Evolutionary conservation across 345 rosid genomes (phyloP).

Genomic region (Lumnitzera racemosa): DNA sequence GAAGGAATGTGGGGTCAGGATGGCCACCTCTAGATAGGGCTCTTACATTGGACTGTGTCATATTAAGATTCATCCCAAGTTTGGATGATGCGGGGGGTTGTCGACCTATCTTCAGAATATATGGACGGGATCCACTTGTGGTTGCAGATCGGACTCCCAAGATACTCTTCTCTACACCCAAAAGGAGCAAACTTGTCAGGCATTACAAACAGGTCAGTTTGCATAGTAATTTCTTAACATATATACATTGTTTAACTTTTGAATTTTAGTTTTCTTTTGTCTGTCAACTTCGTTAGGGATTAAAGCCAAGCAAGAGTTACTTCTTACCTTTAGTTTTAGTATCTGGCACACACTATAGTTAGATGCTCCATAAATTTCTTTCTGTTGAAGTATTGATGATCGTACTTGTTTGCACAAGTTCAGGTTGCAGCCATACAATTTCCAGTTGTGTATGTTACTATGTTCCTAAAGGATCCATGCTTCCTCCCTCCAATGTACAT

Average conservation of each 20-base stretch:
- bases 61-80: constrained; percentile 68
- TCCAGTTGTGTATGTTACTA: too few relatives aligned
- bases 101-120: constrained; percentile 74
- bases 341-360: too few relatives aligned
- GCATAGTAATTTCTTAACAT: background rate
- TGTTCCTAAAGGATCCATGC: too few relatives aligned
- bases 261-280: background rate
- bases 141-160: constrained; percentile 52
- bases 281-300: too few relatives aligned
- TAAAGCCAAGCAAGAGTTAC: too few relatives aligned
- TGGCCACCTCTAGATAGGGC: constrained; percentile 95
- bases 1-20: constrained; percentile 76
- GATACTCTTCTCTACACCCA: constrained; percentile 53
- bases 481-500: too few relatives aligned
- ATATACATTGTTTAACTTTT: background rate
- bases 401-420: too few relatives aligned
- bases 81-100: constrained; percentile 71
- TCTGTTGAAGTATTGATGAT: too few relatives aligned
- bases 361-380: too few relatives aligned
- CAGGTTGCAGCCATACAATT: too few relatives aligned
- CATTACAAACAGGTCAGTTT: constrained; percentile 68
- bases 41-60: constrained; percentile 81
- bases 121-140: constrained; percentile 80
- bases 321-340: too few relatives aligned
- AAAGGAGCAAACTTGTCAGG: constrained; percentile 50